Evolutionary conservation across 1,139 yeast species (phyloP), one percentile per base, ranked within the genome.

Genomic region (Zygosaccharomyces pseudobailii): DNA sequence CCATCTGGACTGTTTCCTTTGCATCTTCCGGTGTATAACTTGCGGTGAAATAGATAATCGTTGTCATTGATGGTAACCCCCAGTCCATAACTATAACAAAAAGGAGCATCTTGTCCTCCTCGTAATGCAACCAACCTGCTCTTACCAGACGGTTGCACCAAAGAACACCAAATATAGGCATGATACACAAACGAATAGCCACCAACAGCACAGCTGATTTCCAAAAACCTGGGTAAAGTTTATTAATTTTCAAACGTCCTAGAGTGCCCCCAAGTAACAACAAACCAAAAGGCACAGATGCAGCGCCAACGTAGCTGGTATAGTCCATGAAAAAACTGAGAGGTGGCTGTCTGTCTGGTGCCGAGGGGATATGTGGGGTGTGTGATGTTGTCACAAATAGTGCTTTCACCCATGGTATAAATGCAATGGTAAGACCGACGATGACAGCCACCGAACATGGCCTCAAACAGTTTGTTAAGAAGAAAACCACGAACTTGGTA

Each of bases 271-370:
- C 97, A 31, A 90, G 67, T 49, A 90, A 63, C 43, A 87, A 64
- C 50, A 90, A 72, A 2, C 97, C 97, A 52, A 87, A 70, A 0
- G 97, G 97, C 28, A 90, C 97, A 28, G 88, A 80, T 0, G 96
- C 96, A 2, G 81, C 81, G 1, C 96, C 96, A 3, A 90, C 71
- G 63, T 90, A 90, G 17, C 79, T 63, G 1, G 92, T 73, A 53
- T 82, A 80, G 62, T 90, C 96, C 78, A 90, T 84, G 8, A 89
- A 50, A 57, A 90, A 90, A 24, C 89, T 86, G 40, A 90, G 71
- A 1, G 95, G 88, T 0, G 97, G 97, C 52, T 75, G 75, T 4
- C 74, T 73, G 66, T 90, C 97, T 0, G 97, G 97, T 0, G 97
- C 97, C 47, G 75, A 63, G 2, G 76, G 82, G 36, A 82, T 64